Evolutionary conservation across 2,329 filamentous ascomycete genomes (phyloP).

Genomic region (Hypoxylon sp.): DNA sequence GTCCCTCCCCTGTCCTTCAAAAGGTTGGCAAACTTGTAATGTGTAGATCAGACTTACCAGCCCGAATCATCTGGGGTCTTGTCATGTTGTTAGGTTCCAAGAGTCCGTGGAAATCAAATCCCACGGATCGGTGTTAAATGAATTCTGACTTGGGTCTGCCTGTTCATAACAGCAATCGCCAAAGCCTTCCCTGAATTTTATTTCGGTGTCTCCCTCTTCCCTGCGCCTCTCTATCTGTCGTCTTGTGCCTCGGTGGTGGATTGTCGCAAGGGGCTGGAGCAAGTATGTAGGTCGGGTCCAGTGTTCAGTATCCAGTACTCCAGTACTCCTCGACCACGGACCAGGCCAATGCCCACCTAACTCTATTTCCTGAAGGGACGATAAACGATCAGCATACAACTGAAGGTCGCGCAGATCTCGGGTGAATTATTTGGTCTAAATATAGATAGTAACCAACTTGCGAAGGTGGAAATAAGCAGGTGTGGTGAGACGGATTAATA

Average conservation of each 20-base stretch:
- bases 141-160: conserved; percentile 33
- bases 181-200: conserved; percentile 29
- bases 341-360: conserved; percentile 43
- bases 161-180: conserved; percentile 42
- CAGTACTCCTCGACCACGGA: conserved; percentile 36
- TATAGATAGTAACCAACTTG: conserved; percentile 31
- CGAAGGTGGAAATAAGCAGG: conserved; percentile 6
- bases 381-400: conserved; percentile 31
- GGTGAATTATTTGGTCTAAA: conserved; percentile 35
- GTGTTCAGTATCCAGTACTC: background rate
- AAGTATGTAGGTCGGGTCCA: conserved; percentile 38
- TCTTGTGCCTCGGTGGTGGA: conserved; percentile 35
- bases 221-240: conserved; percentile 28
- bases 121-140: conserved; percentile 43
- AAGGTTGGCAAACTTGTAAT: conserved; percentile 27
- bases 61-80: conserved; percentile 72
- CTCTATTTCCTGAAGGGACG: conserved; percentile 42
- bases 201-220: conserved; percentile 34
- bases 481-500: conserved; percentile 33
- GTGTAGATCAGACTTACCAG: conserved; percentile 61
- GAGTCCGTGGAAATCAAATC: conserved; percentile 51
- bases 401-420: conserved; percentile 36
- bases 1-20: conserved; percentile 41
- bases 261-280: conserved; percentile 47
- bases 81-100: conserved; percentile 61